A percentile compares a stretch with the other conserved stretches of the same genome.
These are phyloP conservation scores for Chamaenerion angustifolium DNA, from an alignment of 345 rosid genomes.

Conservation along the genomic window DNA sequence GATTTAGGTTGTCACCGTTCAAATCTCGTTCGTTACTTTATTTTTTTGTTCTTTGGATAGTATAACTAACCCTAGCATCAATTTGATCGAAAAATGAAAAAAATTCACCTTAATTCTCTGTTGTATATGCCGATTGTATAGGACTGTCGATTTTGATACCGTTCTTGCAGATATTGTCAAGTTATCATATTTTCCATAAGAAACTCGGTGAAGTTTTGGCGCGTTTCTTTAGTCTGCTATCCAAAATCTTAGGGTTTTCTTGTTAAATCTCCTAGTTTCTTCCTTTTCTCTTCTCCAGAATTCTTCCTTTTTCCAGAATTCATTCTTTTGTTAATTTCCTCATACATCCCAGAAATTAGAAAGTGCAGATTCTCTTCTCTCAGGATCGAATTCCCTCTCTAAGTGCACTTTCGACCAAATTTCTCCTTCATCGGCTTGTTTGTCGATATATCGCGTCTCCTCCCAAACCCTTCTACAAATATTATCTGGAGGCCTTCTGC, in stretches of 20 bases:
- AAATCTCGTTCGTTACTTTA: not conserved
- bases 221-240: constrained; percentile 30
- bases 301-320: no score
- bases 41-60: constrained; percentile 2
- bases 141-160: constrained; percentile 5
- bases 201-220: constrained; percentile 30
- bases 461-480: constrained; percentile 35
- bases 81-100: not conserved
- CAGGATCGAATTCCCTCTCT: no score
- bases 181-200: not conserved
- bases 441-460: no score
- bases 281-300: not conserved
- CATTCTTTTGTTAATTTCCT: not conserved
- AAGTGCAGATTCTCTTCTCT: no score
- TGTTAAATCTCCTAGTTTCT: constrained; percentile 8
- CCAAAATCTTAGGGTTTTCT: constrained; percentile 31
- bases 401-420: no score
- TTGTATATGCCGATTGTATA: constrained; percentile 1
- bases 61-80: not conserved
- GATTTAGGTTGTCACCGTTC: not conserved
- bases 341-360: not conserved
- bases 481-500: not conserved
- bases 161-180: not conserved
- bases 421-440: no score
- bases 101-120: constrained; percentile 5